Conservation (phyloP, 768 basidiomycete genomes). For the Fibroporia radiculosa region DNA sequence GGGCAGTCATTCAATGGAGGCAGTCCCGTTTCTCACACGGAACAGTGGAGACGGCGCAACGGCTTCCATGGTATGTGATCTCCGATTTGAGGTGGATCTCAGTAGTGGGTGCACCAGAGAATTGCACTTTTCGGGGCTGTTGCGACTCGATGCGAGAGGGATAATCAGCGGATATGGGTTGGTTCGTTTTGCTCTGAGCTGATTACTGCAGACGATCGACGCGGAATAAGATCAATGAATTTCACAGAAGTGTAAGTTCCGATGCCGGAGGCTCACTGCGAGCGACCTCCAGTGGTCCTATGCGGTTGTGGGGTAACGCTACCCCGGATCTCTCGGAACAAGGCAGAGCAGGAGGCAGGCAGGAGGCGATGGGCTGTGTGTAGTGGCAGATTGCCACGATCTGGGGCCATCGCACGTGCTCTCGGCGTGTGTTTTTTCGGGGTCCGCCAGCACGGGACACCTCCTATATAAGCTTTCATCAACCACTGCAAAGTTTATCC, state of each 20-base stretch:
- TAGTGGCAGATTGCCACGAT: background rate
- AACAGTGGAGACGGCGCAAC: no score
- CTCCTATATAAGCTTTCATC: constrained; percentile 19
- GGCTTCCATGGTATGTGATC: no score
- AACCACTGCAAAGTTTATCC: constrained; percentile 22
- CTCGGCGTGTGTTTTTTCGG: constrained; percentile 16
- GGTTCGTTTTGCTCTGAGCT: no score
- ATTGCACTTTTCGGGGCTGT: no score
- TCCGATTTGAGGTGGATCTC: no score
- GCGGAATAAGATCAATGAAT: no score
- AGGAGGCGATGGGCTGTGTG: background rate
- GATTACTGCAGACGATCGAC: no score
- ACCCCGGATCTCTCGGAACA: background rate
- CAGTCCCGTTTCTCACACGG: no score
- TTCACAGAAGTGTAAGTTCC: background rate
- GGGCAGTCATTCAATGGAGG: no score
- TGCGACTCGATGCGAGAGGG: no score
- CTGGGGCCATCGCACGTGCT: constrained; percentile 15
- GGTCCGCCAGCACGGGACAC: constrained; percentile 11
- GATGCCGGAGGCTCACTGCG: background rate
- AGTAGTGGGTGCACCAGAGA: no score
- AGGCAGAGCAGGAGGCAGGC: background rate
- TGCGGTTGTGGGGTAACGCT: constrained; percentile 1
- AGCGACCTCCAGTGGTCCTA: background rate
- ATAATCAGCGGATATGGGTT: no score